Evolutionary conservation across 495 filamentous ascomycete genomes (phyloP), one percentile per base, ranked within the genome.

Genomic region (Talaromyces proteolyticus): DNA sequence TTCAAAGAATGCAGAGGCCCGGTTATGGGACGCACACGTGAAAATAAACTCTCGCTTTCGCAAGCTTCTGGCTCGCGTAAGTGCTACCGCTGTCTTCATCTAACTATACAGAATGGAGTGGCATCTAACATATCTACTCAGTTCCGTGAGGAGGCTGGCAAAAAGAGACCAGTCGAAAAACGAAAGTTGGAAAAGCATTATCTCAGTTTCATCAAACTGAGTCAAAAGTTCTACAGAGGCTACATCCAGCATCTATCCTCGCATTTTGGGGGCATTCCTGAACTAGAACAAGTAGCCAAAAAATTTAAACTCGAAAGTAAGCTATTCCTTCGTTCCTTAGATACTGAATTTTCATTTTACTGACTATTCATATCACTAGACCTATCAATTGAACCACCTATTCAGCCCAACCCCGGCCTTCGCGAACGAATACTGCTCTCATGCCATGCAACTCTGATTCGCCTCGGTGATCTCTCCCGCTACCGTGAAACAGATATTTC

Each of bases 391-490:
- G 61, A 61, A 26, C 58, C 72, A 47, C 65, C 68, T 14, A 55
- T 73, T 36, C 57, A 69, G 22, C 62, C 70, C 3, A 66, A 78
- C 6, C 62, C 74, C 16, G 60, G 77, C 4, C 57, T 85, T 36
- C 75, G 78, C 36, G 57, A 72, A 12, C 65, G 75, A 29, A 77
- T 91, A 47, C 76, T 89, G 6, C 63, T 70, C 47, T 91, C 88
- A 12, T 96, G 90, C 66, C 85, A 96, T 68, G 80, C 82, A 44
- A 87, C 87, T 7, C 76, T 97, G 23, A 84, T 96, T 41, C 86
- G 81, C 48, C 80, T 98, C 8, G 93, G 93, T 40, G 93, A 98
- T 61, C 77, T 98, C 23, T 90, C 89, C 26, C 82, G 93, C 54
- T 98, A 96, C 62, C 85, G 94, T 41, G 89, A 90, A 60, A 81